Evolutionary conservation across 352 stramenopile genomes (phyloP), one percentile per base, ranked within the genome.

Genomic region (Phytophthora pisi): DNA sequence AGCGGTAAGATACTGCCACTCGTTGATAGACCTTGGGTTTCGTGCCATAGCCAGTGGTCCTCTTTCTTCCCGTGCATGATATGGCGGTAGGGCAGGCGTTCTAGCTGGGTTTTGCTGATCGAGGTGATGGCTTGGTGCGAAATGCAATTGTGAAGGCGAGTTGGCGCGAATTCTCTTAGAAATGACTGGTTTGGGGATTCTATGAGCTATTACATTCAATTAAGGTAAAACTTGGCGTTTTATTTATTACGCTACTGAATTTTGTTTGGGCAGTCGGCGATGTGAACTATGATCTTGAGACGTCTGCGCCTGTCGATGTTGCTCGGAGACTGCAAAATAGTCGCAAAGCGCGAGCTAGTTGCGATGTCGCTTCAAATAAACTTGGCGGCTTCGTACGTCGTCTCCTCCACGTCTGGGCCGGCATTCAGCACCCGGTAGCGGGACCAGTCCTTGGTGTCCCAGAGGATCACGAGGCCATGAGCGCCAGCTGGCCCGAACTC

Each of bases 381-480:
- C 26, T 30, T 30, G 26, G 26, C 3, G 2, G 7, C 26, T 30
- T 30, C 26, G 0, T 30, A 5, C 4, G 26, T 77, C 1, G 84
- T 82, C 36, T 84, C 70, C 46, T 90, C 79, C 16, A 93, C 84
- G 0, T 80, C 84, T 0, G 84, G 83, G 0, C 85, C 86, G 8
- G 86, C 88, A 51, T 93, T 95, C 0, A 96, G 77, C 16, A 93
- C 85, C 8, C 88, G 75, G 64, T 88, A 93, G 10, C 85, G 84
- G 5, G 82, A 91, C 88, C 88, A 95, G 69, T 95, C 84, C 61
- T 83, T 88, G 0, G 83, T 92, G 55, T 96, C 85, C 88, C 88
- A 96, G 23, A 96, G 61, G 59, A 93, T 94, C 3, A 95, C 2
- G 85, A 96, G 0, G 85, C 84, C 2, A 84, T 95, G 16, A 96